Conservation (phyloP, 306 rosid species). For the Alnus glutinosa region DNA sequence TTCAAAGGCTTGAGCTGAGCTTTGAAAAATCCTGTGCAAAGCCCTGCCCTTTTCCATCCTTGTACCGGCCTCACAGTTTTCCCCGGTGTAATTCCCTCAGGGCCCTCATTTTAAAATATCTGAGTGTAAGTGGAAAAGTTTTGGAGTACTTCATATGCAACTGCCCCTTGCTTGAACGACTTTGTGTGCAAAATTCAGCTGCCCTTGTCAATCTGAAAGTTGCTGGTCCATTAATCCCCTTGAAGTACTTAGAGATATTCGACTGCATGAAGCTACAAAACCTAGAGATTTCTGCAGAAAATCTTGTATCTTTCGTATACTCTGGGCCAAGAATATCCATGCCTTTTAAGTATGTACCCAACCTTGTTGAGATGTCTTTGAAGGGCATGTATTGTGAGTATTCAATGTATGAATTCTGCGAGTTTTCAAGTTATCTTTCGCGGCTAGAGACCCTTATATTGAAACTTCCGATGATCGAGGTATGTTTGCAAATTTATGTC, state of each 20-base stretch:
- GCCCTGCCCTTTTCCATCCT: neutral
- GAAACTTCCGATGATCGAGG: neutral
- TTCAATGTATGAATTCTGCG: neutral
- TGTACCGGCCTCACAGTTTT: neutral
- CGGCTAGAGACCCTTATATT: neutral
- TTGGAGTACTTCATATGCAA: conserved; percentile 5
- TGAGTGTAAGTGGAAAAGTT: conserved; percentile 11
- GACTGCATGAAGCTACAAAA: neutral
- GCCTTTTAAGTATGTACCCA: conserved; percentile 2
- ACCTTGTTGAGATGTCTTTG: neutral
- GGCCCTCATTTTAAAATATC: neutral
- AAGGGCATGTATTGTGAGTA: neutral
- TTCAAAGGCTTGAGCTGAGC: conserved; percentile 11
- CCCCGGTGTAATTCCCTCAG: conserved; percentile 7
- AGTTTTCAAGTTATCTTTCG: conserved; percentile 6
- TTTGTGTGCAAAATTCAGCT: neutral
- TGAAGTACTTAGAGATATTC: conserved; percentile 12
- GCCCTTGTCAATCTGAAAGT: conserved; percentile 6
- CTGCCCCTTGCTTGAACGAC: conserved; percentile 5
- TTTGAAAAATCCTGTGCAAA: too few relatives aligned
- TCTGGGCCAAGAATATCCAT: conserved; percentile 1
- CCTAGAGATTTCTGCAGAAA: conserved; percentile 10
- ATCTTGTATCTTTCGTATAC: conserved; percentile 11
- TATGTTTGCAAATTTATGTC: neutral
- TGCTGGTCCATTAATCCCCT: conserved; percentile 3